Base-by-base conservation (phyloP, 495 filamentous ascomycete species). In the Aspergillus steynii region DNA sequence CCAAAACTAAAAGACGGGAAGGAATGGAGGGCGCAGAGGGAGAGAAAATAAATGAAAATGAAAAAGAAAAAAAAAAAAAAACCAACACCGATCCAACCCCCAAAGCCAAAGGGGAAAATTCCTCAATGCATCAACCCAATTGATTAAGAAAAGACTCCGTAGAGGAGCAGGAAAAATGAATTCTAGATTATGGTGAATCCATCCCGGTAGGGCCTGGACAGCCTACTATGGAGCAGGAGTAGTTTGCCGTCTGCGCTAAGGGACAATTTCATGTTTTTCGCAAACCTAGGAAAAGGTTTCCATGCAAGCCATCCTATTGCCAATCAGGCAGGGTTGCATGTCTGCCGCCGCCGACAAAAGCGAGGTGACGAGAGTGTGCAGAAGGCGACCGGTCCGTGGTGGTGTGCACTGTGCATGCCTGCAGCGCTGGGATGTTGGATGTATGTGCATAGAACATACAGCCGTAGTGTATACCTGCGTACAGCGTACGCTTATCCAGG, bases 241-340 rank as follows among this genome's bases (percentile, higher is more conserved):
- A 34, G 31, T 34, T 34, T 34, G 31, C 31, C 31, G 31, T 7
- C 31, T 34, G 5, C 31, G 9, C 31, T 15, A 42, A 20, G 10
- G 37, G 9, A 42, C 37, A 42, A 42, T 15, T 1, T 4, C 37
- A 42, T 34, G 9, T 42, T 42, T 42, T 42, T 14, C 51, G 20
- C 51, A 31, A 32, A 45, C 28, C 34, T 15, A 46, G 53, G 53
- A 55, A 55, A 55, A 28, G 7, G 15, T 55, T 55, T 55, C 53
- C 53, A 45, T 45, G 15, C 20, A 26, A 46, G 27, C 29, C 15
- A 55, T 5, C 53, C 29, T 47, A 47, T 20, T 34, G n/a, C 7
- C 20, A 14, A 6, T 10, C 15, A 42, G 34, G 20, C 53, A 55
- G 53, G 20, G 34, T 25, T 26, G 53, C 31, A 45, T 55, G 32